Conservation (phyloP, 2,329 filamentous ascomycete species). For the Anthostomella pinea region DNA sequence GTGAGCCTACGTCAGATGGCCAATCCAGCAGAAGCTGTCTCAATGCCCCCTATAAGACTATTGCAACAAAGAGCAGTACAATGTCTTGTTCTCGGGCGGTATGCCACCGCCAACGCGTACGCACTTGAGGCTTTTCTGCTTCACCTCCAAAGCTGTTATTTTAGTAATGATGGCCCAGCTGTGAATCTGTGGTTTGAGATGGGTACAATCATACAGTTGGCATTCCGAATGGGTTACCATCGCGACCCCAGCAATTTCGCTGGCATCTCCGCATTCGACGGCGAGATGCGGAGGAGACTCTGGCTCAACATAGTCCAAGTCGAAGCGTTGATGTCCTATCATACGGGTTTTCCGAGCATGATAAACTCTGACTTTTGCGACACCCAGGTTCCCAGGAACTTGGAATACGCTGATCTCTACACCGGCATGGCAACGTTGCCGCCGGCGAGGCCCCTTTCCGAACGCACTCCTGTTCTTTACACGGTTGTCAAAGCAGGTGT, state of each 20-base stretch:
- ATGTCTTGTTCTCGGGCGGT: conserved; percentile 27
- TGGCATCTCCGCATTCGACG: conserved; percentile 35
- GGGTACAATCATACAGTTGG: conserved; percentile 37
- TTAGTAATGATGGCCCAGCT: conserved; percentile 24
- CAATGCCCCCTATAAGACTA: conserved; percentile 10
- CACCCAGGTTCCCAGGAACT: conserved; percentile 36
- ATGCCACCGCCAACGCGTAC: conserved; percentile 34
- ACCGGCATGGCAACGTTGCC: conserved; percentile 32
- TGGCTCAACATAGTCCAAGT: conserved; percentile 40
- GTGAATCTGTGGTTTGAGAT: conserved; percentile 40
- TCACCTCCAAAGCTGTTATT: conserved; percentile 28
- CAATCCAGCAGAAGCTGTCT: conserved; percentile 3
- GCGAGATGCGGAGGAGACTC: conserved; percentile 40
- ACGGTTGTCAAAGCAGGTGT: conserved; percentile 4
- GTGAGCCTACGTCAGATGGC: conserved; percentile 11
- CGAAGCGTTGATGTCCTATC: conserved; percentile 44
- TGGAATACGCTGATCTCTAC: conserved; percentile 38
- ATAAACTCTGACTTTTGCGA: conserved; percentile 37
- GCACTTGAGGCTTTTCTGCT: conserved; percentile 38
- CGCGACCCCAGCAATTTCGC: conserved; percentile 36
- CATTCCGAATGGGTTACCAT: conserved; percentile 42
- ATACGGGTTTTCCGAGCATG: conserved; percentile 48
- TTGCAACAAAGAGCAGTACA: conserved; percentile 20
- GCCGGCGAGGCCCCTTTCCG: conserved; percentile 17
- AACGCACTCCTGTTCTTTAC: conserved; percentile 9